These are phyloP conservation scores for Phellopilus nigrolimitatus DNA, from an alignment of 1,284 basidiomycete genomes.

Conservation along the genomic window DNA sequence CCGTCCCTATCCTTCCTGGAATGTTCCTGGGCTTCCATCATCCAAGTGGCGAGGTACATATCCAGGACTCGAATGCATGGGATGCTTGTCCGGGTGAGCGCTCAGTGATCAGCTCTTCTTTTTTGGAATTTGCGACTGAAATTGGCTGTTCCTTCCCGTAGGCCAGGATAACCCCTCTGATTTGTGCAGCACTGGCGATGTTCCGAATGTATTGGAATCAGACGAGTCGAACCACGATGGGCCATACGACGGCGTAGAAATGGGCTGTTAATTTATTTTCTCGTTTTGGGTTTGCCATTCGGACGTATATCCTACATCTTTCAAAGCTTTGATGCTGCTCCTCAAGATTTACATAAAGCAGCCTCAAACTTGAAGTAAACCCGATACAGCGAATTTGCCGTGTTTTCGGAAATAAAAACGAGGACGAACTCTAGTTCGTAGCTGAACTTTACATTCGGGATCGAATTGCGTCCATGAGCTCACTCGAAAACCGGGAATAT, in stretches of 20 bases:
- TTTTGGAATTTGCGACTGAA: not conserved
- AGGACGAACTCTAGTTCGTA: no score
- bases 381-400: no score
- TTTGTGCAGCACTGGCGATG: conserved; percentile 20
- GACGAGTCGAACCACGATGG: conserved; percentile 22
- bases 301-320: no score
- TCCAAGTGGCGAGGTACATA: conserved; percentile 30
- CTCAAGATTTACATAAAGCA: no score
- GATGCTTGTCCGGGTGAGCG: conserved; percentile 24
- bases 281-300: no score
- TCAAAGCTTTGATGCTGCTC: no score
- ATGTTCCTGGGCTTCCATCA: conserved; percentile 29
- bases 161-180: conserved; percentile 21
- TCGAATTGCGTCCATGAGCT: no score
- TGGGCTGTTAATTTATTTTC: conserved; percentile 23
- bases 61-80: conserved; percentile 23
- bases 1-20: conserved; percentile 30
- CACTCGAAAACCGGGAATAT: no score
- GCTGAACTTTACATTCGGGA: no score
- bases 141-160: not conserved
- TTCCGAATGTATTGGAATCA: conserved; percentile 20
- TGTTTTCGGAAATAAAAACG: no score
- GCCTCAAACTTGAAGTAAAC: no score
- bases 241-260: conserved; percentile 24
- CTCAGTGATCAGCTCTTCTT: not conserved